These are phyloP conservation scores for Cordyceps cateniannulata DNA, from an alignment of 2,329 filamentous ascomycete species.

Conservation along the genomic window DNA sequence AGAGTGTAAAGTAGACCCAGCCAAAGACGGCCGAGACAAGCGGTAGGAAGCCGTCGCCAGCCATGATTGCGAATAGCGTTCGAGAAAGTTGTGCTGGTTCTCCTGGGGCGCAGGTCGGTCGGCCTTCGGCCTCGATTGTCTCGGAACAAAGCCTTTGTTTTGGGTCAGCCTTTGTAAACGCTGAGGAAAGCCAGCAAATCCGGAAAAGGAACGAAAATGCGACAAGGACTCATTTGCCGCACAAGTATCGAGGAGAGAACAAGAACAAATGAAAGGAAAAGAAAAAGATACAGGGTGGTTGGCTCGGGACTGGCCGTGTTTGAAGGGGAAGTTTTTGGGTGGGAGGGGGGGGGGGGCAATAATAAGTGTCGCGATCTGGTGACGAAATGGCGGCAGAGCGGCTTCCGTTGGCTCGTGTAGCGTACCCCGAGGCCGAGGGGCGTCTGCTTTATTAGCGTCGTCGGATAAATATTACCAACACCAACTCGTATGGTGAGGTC, in stretches of 20 bases:
- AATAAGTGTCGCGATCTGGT: constrained; percentile 1
- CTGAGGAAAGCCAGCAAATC: not conserved
- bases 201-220: too few species aligned
- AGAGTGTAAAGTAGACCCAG: constrained; percentile 69
- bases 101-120: too few species aligned
- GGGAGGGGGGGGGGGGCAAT: not conserved
- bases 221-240: too few species aligned
- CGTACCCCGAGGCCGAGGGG: not conserved
- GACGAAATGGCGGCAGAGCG: constrained; percentile 4
- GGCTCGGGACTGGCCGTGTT: not conserved
- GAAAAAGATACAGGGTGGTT: not conserved
- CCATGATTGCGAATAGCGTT: constrained; percentile 9
- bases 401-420: not conserved
- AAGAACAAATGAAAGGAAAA: not conserved
- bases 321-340: not conserved
- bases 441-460: not conserved
- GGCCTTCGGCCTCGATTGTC: too few species aligned
- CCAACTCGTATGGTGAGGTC: not conserved
- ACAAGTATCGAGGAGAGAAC: not conserved
- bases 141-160: too few species aligned
- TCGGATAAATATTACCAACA: not conserved
- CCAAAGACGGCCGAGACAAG: constrained; percentile 56
- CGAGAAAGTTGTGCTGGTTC: not conserved
- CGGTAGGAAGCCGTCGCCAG: constrained; percentile 32
- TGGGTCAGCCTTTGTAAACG: not conserved